Conservation (phyloP, 495 filamentous ascomycete species). For the Aspergillus indologenus region DNA sequence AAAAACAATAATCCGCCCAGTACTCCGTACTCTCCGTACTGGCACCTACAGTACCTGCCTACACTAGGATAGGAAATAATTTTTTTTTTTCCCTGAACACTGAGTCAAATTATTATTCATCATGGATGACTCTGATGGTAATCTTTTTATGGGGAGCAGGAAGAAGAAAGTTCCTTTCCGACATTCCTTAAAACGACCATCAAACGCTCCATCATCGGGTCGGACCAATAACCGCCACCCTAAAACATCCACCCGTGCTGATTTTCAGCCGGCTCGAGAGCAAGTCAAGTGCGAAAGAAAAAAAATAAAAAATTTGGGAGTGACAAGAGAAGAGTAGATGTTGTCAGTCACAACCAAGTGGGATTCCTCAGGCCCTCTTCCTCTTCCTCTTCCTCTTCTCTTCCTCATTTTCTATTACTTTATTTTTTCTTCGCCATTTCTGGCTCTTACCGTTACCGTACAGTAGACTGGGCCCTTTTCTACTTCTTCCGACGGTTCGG, state of each 20-base stretch:
- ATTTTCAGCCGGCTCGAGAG: slow-evolving; percentile 8
- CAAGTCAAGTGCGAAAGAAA: neutral
- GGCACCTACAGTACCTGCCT: slow-evolving; percentile 1
- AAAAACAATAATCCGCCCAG: neutral
- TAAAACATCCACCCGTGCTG: slow-evolving; percentile 24
- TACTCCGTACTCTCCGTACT: neutral
- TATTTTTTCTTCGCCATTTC: slow-evolving; percentile 13
- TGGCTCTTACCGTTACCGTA: slow-evolving; percentile 1
- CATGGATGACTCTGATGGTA: no score
- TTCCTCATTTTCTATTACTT: slow-evolving; percentile 13
- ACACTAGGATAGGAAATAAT: neutral
- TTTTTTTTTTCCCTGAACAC: no score
- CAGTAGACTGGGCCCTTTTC: slow-evolving; percentile 9
- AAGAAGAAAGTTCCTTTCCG: slow-evolving; percentile 10
- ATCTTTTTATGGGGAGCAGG: neutral
- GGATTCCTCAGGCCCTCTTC: slow-evolving; percentile 31
- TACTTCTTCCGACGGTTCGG: slow-evolving; percentile 16
- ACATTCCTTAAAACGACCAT: slow-evolving; percentile 18
- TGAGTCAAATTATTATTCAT: no score
- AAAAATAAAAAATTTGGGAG: slow-evolving; percentile 19
- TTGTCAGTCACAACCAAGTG: slow-evolving; percentile 1
- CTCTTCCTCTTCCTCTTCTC: slow-evolving; percentile 1
- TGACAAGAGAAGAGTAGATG: slow-evolving; percentile 5
- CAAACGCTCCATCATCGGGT: slow-evolving; percentile 13
- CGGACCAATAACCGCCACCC: slow-evolving; percentile 24